Evolutionary conservation across 257 asterid species (phyloP).

Genomic region (Jaltomata sinuosa): DNA sequence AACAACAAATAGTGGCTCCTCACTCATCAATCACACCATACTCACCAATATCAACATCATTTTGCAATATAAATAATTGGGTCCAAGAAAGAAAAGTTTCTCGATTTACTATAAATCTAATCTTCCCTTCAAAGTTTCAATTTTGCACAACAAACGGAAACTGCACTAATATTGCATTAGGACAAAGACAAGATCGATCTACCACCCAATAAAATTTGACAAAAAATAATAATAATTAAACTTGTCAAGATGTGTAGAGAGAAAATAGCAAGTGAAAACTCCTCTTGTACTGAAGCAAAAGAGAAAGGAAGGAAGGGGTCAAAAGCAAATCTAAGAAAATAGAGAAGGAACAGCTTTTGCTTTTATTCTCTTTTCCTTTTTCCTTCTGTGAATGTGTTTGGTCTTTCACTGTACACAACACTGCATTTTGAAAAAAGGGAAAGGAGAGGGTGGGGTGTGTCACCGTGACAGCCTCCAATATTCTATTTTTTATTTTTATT

Average conservation of each 20-base stretch:
- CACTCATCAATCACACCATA: constrained; percentile 40
- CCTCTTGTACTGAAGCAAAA: background rate
- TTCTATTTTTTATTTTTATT: background rate
- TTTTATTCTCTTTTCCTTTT: constrained; percentile 12
- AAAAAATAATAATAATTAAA: background rate
- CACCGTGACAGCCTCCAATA: background rate
- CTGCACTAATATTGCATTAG: too few relatives aligned
- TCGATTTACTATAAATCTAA: background rate
- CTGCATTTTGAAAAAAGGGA: background rate
- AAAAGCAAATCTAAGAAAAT: constrained; percentile 22
- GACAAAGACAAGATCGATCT: background rate
- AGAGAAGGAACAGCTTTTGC: constrained; percentile 36
- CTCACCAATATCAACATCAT: constrained; percentile 18
- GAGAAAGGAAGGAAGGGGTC: constrained; percentile 1
- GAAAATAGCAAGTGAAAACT: background rate
- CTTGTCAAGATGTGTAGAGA: background rate
- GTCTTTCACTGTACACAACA: background rate
- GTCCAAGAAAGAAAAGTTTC: background rate
- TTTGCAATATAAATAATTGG: constrained; percentile 7
- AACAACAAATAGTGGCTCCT: constrained; percentile 31
- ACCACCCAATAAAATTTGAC: background rate
- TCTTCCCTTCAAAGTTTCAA: background rate
- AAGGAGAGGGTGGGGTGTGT: background rate
- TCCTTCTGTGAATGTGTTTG: constrained; percentile 21
- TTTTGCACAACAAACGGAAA: too few relatives aligned